Evolutionary conservation across 345 rosid species (phyloP).

Genomic region (Excoecaria cochinchinensis): DNA sequence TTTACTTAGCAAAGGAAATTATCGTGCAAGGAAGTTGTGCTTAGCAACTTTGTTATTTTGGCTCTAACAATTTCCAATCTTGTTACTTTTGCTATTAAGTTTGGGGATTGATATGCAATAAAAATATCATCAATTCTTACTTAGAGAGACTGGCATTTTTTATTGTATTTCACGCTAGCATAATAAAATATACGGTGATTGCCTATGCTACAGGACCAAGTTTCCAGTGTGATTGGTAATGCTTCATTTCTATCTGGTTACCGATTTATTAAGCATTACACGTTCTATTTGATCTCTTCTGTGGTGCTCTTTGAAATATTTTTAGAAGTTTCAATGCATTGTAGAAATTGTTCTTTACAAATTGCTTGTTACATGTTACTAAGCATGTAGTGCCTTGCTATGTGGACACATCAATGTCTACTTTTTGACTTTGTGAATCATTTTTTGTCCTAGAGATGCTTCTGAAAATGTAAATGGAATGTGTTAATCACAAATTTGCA

Average conservation of each 20-base stretch:
- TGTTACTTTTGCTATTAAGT: not conserved
- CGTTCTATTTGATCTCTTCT: not conserved
- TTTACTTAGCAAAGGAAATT: not conserved
- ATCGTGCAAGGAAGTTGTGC: not conserved
- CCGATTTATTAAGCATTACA: not conserved
- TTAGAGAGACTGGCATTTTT: not conserved
- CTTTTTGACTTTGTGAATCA: not conserved
- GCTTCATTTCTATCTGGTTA: not conserved
- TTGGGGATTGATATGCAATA: not conserved
- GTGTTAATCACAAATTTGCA: conserved; percentile 25
- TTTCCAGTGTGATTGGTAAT: not conserved
- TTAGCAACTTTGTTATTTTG: not conserved
- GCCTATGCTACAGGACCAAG: not conserved
- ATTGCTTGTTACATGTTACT: too few relatives aligned
- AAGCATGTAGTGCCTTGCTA: not conserved
- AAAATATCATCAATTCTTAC: not conserved
- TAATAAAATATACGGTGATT: not conserved
- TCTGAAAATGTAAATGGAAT: conserved; percentile 15
- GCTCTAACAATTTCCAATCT: not conserved
- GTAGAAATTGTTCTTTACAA: too few relatives aligned
- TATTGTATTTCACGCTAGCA: not conserved
- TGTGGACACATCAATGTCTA: not conserved
- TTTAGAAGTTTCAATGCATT: not conserved
- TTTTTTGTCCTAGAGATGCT: not conserved
- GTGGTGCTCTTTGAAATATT: not conserved